phyloP scores from a whole-genome alignment of 805 yeast species.

The Candida odintsovae region DNA sequence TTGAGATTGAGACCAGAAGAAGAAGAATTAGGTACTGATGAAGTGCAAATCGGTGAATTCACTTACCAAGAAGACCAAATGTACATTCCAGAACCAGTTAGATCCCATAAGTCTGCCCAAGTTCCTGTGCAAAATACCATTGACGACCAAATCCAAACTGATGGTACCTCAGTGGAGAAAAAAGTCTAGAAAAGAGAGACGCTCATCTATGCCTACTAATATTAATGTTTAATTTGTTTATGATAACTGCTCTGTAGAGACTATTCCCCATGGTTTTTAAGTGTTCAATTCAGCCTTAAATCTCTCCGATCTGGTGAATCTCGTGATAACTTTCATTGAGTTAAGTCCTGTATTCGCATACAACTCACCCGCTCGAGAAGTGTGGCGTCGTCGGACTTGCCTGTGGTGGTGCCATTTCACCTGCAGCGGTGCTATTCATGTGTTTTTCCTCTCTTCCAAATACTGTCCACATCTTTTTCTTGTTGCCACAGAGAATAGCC shows the following conservation, averaged over 20 bases:
- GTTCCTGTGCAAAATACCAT: conserved; percentile 25
- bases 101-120: conserved; percentile 41
- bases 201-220: not conserved
- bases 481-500: no score
- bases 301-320: no score
- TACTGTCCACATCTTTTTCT: no score
- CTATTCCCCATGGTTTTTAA: no score
- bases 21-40: conserved; percentile 84
- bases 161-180: conserved; percentile 12
- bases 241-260: not conserved
- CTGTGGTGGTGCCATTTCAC: no score
- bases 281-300: no score
- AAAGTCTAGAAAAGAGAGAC: not conserved
- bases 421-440: no score
- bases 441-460: no score
- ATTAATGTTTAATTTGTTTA: not conserved
- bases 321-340: no score
- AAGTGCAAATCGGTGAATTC: conserved; percentile 86
- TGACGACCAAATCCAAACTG: conserved; percentile 30
- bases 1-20: conserved; percentile 81
- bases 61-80: conserved; percentile 62
- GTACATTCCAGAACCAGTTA: conserved; percentile 73
- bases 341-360: no score
- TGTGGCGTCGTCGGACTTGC: not conserved
- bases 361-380: no score